These are phyloP conservation scores for Berberis thunbergii DNA, from an alignment of 164 flowering plant genomes.

Conservation along the genomic window DNA sequence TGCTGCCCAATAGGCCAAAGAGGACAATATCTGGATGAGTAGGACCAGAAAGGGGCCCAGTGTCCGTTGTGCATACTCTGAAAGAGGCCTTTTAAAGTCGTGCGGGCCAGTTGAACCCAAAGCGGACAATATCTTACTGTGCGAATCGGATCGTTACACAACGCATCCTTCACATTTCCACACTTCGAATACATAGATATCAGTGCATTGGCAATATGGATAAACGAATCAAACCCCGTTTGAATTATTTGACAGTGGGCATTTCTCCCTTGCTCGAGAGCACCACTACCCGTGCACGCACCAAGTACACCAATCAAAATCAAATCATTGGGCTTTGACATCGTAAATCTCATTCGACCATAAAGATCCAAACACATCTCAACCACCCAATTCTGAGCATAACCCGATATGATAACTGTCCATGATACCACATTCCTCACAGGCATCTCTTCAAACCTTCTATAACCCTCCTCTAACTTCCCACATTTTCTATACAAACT, in stretches of 20 bases:
- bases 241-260: slow-evolving; percentile 46
- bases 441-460: slow-evolving; percentile 55
- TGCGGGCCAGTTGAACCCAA: too few species aligned
- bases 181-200: slow-evolving; percentile 66
- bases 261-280: slow-evolving; percentile 47
- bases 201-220: slow-evolving; percentile 43
- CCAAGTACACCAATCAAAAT: slow-evolving; percentile 43
- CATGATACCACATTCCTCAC: slow-evolving; percentile 54
- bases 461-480: too few species aligned
- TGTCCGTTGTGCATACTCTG: too few species aligned
- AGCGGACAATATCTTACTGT: too few species aligned
- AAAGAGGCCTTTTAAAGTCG: too few species aligned
- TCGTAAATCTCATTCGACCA: slow-evolving; percentile 31
- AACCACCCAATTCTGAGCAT: slow-evolving; percentile 26
- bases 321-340: slow-evolving; percentile 40
- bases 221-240: slow-evolving; percentile 40
- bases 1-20: too few species aligned
- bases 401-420: slow-evolving; percentile 53
- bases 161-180: slow-evolving; percentile 46
- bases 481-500: too few species aligned
- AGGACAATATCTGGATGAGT: too few species aligned
- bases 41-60: too few species aligned
- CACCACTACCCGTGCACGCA: slow-evolving; percentile 49
- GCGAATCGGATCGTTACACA: too few species aligned
- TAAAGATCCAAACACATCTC: slow-evolving; percentile 38